Evolutionary conservation across 1,284 basidiomycete species (phyloP), one percentile per base, ranked within the genome.

Genomic region (Thecaphora thlaspeos): DNA sequence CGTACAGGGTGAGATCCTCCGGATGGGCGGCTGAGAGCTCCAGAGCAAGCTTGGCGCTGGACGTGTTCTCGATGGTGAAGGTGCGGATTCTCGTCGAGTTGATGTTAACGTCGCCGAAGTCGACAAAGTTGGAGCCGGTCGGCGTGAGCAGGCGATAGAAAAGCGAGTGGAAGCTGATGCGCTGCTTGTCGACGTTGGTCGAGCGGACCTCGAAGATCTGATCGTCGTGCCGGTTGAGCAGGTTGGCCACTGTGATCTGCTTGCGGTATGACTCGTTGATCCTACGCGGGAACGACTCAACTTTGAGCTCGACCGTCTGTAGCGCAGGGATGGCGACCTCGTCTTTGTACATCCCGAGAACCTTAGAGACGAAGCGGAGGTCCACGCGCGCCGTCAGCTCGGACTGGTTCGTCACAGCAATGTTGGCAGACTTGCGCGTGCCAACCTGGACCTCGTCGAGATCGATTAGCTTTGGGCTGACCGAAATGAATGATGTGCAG

Each of bases 71-170:
- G 43, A 82, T 79, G 23, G 77, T 73, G 19, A 82, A 79, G 0
- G 79, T 81, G 18, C 81, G 78, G 45, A 82, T 71, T 2, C 80
- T 71, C 15, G 79, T 73, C 32, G 79, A 79, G 69, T 81, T 80
- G 75, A 82, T 80, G 48, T 81, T 78, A 41, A 82, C 81, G 24
- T 80, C 80, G 32, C 81, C 81, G 66, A 82, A 82, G 53, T 82
- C 81, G 48, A 82, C 64, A 53, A 81, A 82, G 71, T 82, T 82
- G 50, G 78, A 77, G 9, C 81, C 81, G 15, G 79, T 78, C 2
- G 81, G 80, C 12, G 81, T 82, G 41, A 82, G 75, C 51, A 82
- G 81, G n/a, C 80, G 79, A 67, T 82, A 82, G 39, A 82, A 78
- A 53, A 82, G 79, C 23, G 81, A 82, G 59, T 82, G 81, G 46